Base-by-base conservation (phyloP, 2,329 filamentous ascomycete species). In the Juglanconis oblonga region DNA sequence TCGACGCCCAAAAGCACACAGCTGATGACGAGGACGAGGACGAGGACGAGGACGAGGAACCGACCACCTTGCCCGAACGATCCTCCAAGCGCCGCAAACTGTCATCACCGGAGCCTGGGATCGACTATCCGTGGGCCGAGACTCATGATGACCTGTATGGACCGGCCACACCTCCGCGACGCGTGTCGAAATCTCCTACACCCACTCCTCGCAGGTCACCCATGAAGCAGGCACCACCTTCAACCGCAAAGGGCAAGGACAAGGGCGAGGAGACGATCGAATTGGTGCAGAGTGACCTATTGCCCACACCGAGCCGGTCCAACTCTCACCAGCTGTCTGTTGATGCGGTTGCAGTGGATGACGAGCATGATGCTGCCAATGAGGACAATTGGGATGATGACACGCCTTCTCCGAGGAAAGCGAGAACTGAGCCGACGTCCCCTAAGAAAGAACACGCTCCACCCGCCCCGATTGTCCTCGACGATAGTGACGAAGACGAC, bases 321-420 rank as follows among this genome's bases (percentile, higher is more conserved):
- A 62, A n/a, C 24, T 60, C 58, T 5, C 55, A 61, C 6, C 57
- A 40, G 52, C 40, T 32, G 7, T 17, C 10, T n/a, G 52, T 40
- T 14, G 53, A 55, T 14, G 58, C 66, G 14, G 64, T 70, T 14
- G 55, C 64, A 31, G 56, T 70, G 31, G 65, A 66, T 49, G 63
- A 65, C 44, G 64, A 68, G 38, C 56, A 64, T 8, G 64, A 62
- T 24, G 60, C 62, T 35, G 38, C 36, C 35, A 60, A 65, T 6
- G 58, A 58, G 14, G 59, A 58, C 48, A 58, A 61, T 5, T 62
- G 56, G 13, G 63, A 64, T 9, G 60, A 60, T 42, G 51, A 57
- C 32, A 44, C 38, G 35, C 47, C 24, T 55, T 64, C 48, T 52
- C 4, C 49, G 29, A 10, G 33, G 48, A 31, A 38, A 48, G 35